phyloP scores from a whole-genome alignment of 306 rosid species.

The Lathyrus sativus region DNA sequence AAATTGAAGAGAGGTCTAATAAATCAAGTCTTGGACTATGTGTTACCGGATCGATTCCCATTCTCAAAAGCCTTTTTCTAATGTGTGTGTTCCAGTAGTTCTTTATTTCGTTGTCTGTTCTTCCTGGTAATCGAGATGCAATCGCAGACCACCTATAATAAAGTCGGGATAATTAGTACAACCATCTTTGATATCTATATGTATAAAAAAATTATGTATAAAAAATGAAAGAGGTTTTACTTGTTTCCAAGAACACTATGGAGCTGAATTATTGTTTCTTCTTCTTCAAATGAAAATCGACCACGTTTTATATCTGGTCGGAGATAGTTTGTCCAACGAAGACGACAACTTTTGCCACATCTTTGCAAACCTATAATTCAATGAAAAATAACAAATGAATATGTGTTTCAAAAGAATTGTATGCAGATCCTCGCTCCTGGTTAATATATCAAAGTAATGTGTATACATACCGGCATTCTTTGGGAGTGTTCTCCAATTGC shows the following conservation, averaged over 20 bases:
- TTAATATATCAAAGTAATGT: background rate
- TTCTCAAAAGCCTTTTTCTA: slow-evolving; percentile 78
- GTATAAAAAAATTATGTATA: too few relatives aligned
- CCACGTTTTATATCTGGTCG: slow-evolving; percentile 96
- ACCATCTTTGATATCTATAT: too few relatives aligned
- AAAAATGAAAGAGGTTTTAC: slow-evolving; percentile 37
- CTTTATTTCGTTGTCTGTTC: slow-evolving; percentile 93
- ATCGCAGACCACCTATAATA: slow-evolving; percentile 85
- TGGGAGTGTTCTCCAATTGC: slow-evolving; percentile 96
- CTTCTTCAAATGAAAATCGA: slow-evolving; percentile 85
- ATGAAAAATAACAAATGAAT: background rate
- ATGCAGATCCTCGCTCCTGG: too few relatives aligned
- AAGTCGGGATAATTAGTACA: background rate
- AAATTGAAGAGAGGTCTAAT: slow-evolving; percentile 68
- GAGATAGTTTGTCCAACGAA: slow-evolving; percentile 94
- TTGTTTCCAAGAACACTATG: slow-evolving; percentile 90
- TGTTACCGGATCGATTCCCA: slow-evolving; percentile 97
- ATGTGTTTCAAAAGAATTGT: too few relatives aligned
- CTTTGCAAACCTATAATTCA: slow-evolving; percentile 70
- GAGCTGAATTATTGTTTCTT: slow-evolving; percentile 89
- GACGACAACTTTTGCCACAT: slow-evolving; percentile 97
- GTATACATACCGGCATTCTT: slow-evolving; percentile 79
- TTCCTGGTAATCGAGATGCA: slow-evolving; percentile 88
- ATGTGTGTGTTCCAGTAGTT: slow-evolving; percentile 98
- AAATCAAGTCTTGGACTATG: slow-evolving; percentile 83